These are phyloP conservation scores for Globisporangium nodosum DNA, from an alignment of 352 stramenopile genomes.

Conservation along the genomic window DNA sequence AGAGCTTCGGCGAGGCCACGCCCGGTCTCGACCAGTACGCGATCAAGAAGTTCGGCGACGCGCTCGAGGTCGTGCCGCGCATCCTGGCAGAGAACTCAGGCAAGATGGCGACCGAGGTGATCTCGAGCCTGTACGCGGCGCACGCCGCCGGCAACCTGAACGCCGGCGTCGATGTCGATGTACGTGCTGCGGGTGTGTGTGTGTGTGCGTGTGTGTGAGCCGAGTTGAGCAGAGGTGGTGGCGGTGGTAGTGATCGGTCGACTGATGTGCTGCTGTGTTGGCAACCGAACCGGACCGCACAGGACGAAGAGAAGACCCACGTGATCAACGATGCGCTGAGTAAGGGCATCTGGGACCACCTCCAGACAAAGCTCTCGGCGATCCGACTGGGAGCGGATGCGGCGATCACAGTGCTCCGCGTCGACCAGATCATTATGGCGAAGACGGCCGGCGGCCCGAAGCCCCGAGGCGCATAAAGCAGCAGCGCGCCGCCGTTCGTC, in stretches of 20 bases:
- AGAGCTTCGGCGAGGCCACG: conserved; percentile 93
- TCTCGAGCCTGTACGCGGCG: conserved; percentile 93
- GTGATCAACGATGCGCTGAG: conserved; percentile 72
- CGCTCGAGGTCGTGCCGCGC: conserved; percentile 96
- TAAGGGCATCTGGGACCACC: conserved; percentile 90
- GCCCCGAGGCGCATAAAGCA: conserved; percentile 50
- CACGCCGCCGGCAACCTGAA: conserved; percentile 91
- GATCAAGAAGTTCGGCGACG: conserved; percentile 98
- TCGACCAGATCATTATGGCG: conserved; percentile 99
- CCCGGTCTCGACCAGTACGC: conserved; percentile 99
- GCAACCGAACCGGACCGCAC: conserved; percentile 4
- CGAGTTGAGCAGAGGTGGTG: not conserved
- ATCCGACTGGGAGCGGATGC: conserved; percentile 97
- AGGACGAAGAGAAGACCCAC: conserved; percentile 76
- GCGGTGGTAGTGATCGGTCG: too few species aligned
- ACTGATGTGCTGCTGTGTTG: conserved; percentile 1
- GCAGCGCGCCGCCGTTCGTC: too few species aligned
- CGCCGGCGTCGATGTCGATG: conserved; percentile 94
- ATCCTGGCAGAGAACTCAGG: conserved; percentile 98
- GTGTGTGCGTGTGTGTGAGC: conserved; percentile 10
- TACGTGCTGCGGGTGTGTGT: conserved; percentile 21
- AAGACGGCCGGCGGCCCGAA: conserved; percentile 95
- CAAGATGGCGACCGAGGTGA: conserved; percentile 90
- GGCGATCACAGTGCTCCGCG: conserved; percentile 97
- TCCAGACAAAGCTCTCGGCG: conserved; percentile 95